Evolutionary conservation across 768 basidiomycete species (phyloP).

Genomic region (Mycena capillaripes): DNA sequence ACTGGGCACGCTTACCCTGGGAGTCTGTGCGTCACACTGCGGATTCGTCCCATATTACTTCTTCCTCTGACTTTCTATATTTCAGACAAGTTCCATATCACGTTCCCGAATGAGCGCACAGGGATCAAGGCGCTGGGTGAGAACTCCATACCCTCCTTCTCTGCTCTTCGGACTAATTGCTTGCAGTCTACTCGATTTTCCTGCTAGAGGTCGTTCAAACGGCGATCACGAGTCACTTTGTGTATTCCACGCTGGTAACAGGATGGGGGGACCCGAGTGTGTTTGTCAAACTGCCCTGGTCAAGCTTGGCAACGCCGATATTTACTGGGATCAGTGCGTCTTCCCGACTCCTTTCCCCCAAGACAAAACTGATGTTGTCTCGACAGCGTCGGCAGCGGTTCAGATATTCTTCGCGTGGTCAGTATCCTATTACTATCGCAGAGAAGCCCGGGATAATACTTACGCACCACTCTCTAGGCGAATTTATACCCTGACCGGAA

Average conservation of each 20-base stretch:
- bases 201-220: slow-evolving; percentile 40
- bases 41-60: too few species aligned
- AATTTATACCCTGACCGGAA: slow-evolving; percentile 22
- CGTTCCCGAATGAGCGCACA: neutral
- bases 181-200: slow-evolving; percentile 29
- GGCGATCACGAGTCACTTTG: slow-evolving; percentile 36
- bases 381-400: slow-evolving; percentile 7
- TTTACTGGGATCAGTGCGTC: slow-evolving; percentile 37
- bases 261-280: slow-evolving; percentile 36
- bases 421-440: neutral
- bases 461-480: neutral
- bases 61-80: neutral
- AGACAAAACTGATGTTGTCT: too few species aligned
- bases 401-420: slow-evolving; percentile 30
- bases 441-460: neutral
- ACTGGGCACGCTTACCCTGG: slow-evolving; percentile 3
- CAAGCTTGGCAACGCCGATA: slow-evolving; percentile 29
- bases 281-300: slow-evolving; percentile 37
- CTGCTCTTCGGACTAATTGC: neutral
- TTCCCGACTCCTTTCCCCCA: neutral
- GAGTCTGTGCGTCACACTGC: slow-evolving; percentile 7
- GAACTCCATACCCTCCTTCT: neutral
- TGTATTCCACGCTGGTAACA: slow-evolving; percentile 36
- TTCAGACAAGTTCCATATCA: neutral
- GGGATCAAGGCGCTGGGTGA: neutral